These are phyloP conservation scores for Pouteria campechiana DNA, from an alignment of 179 eudicot genomes.

Conservation along the genomic window DNA sequence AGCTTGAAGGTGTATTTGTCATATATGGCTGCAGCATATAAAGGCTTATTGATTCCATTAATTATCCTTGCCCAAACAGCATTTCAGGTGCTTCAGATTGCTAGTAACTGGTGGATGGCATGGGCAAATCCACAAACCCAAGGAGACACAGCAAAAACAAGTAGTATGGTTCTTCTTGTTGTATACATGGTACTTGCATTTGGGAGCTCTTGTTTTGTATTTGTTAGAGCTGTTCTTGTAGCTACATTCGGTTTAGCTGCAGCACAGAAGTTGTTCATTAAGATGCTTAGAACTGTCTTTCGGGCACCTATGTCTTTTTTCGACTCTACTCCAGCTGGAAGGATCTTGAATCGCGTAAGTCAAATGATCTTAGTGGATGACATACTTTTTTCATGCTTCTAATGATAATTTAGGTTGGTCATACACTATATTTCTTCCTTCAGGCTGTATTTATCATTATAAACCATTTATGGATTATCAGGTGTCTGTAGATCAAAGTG, in stretches of 20 bases:
- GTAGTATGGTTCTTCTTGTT: slow-evolving; percentile 42
- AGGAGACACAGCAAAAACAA: slow-evolving; percentile 26
- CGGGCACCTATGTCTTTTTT: slow-evolving; percentile 95
- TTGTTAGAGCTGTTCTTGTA: slow-evolving; percentile 52
- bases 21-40: slow-evolving; percentile 57
- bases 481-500: slow-evolving; percentile 96
- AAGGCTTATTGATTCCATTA: slow-evolving; percentile 66
- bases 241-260: slow-evolving; percentile 58
- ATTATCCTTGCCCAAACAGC: slow-evolving; percentile 66
- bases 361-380: not conserved
- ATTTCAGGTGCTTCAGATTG: slow-evolving; percentile 72
- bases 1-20: slow-evolving; percentile 75
- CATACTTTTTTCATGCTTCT: not conserved
- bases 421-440: not conserved
- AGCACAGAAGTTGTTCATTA: slow-evolving; percentile 69
- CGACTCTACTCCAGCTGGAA: slow-evolving; percentile 92
- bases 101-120: slow-evolving; percentile 97
- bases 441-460: not conserved
- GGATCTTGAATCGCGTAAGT: slow-evolving; percentile 83
- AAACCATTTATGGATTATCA: slow-evolving; percentile 15
- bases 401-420: not conserved
- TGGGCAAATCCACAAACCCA: slow-evolving; percentile 83
- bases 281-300: slow-evolving; percentile 59
- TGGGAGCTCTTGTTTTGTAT: slow-evolving; percentile 61
- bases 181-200: slow-evolving; percentile 62